Base-by-base conservation (phyloP, 73 alveolate genomes). In the Stentor coeruleus region DNA sequence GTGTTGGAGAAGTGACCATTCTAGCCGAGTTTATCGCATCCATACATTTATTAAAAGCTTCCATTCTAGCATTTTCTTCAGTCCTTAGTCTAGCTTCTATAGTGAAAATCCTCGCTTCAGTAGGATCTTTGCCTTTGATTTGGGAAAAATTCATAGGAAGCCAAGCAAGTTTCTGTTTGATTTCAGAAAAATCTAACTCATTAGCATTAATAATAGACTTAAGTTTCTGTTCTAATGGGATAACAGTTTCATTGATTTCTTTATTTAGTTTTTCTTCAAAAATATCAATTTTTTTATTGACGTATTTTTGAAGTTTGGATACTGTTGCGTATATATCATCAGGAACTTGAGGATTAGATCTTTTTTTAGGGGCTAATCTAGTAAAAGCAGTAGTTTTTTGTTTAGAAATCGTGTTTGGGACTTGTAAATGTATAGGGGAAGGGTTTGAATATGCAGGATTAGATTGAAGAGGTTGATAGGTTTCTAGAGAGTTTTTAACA, bases 51-150 rank as follows among this genome's bases (percentile, higher is more conserved):
- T 66, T 20, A 14, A 20, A 26, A 1, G 40, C 36, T 33, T 66
- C 40, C 20, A 26, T 66, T 66, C 79, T 20, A 11, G 36, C 11
- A 40, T 66, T 66, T 66, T 66, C 79, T 66, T 66, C 79, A 66
- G 79, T 11, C 2, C 79, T 20, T 1, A 66, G 37, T 26, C 79
- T 20, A 20, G 79, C 79, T 66, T 66, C 79, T 31, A 66, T 28
- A 26, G 79, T 66, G 79, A 66, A 66, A 66, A 66, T 66, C 33
- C 79, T 66, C 0, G 79, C 79, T 66, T 66, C 79, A 26, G 79
- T 66, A 1, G 79, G 79, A 66, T 26, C 14, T 31, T 20, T 66
- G 11, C 39, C 79, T 66, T 66, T 31, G n/a, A 66, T 20, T 2
- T 66, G 79, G 33, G n/a, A 20, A 66, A 66, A 66, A 20, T 33